These are phyloP conservation scores for Claviceps cyperi DNA, from an alignment of 2,329 filamentous ascomycete species.

Conservation along the genomic window DNA sequence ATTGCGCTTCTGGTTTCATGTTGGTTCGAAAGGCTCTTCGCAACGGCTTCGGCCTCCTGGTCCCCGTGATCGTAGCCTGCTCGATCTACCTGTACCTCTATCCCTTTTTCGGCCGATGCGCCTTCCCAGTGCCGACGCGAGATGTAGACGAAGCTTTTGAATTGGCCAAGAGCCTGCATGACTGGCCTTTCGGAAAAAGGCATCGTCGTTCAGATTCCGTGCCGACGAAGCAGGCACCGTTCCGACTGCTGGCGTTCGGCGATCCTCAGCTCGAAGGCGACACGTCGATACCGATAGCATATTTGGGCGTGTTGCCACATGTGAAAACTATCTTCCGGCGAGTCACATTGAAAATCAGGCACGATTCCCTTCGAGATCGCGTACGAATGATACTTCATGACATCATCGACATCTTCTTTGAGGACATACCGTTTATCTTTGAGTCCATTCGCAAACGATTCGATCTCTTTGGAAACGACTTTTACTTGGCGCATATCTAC, in stretches of 20 bases:
- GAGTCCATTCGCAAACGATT: slow-evolving; percentile 61
- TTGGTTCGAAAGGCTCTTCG: slow-evolving; percentile 37
- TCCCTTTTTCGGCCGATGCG: slow-evolving; percentile 65
- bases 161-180: slow-evolving; percentile 25
- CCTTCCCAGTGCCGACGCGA: slow-evolving; percentile 49
- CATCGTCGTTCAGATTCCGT: slow-evolving; percentile 9
- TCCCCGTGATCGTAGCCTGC: slow-evolving; percentile 51
- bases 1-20: slow-evolving; percentile 33
- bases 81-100: slow-evolving; percentile 79
- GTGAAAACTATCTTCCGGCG: slow-evolving; percentile 31
- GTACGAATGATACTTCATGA: slow-evolving; percentile 41
- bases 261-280: slow-evolving; percentile 93
- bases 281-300: slow-evolving; percentile 55
- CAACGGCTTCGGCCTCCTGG: slow-evolving; percentile 37
- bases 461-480: slow-evolving; percentile 87
- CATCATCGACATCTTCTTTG: slow-evolving; percentile 43
- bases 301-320: slow-evolving; percentile 40
- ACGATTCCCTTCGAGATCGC: slow-evolving; percentile 35
- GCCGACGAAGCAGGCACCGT: slow-evolving; percentile 43
- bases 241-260: slow-evolving; percentile 74
- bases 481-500: slow-evolving; percentile 88
- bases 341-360: slow-evolving; percentile 29
- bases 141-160: slow-evolving; percentile 20
- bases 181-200: slow-evolving; percentile 20
- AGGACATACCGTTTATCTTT: slow-evolving; percentile 55